A percentile compares a stretch with the other conserved stretches of the same genome.
These are phyloP conservation scores for Cyclotella baltica DNA, from an alignment of 108 stramenopile species.

Conservation along the genomic window DNA sequence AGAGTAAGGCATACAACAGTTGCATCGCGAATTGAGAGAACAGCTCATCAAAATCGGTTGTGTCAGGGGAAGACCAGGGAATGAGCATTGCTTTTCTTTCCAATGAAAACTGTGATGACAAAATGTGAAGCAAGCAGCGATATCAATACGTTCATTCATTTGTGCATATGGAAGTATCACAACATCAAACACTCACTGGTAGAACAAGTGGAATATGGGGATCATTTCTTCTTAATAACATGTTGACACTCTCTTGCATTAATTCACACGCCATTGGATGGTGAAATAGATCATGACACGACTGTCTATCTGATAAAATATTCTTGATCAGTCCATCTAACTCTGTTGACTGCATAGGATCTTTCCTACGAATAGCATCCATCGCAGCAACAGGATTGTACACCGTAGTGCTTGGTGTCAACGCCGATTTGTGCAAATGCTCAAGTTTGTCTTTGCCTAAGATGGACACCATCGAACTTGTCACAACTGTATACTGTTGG, in stretches of 20 bases:
- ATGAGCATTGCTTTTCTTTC: slow-evolving; percentile 25
- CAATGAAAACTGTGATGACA: slow-evolving; percentile 18
- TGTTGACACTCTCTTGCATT: slow-evolving; percentile 26
- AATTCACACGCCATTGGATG: slow-evolving; percentile 14
- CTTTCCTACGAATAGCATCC: slow-evolving; percentile 8
- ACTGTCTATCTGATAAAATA: slow-evolving; percentile 20
- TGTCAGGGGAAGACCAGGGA: slow-evolving; percentile 20
- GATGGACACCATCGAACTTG: not conserved
- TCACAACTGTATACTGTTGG: not conserved
- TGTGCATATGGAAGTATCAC: slow-evolving; percentile 11
- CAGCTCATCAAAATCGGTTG: not conserved
- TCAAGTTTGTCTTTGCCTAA: not conserved
- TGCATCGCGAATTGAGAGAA: slow-evolving; percentile 53
- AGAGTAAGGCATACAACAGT: slow-evolving; percentile 66
- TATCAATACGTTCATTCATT: slow-evolving; percentile 23
- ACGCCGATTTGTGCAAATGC: not conserved
- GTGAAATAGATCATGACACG: slow-evolving; percentile 17
- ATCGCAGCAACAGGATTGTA: slow-evolving; percentile 13
- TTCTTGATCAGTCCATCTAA: slow-evolving; percentile 24
- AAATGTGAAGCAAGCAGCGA: not conserved
- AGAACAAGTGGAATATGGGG: slow-evolving; percentile 51
- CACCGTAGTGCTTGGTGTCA: not conserved
- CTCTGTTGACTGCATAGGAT: not conserved
- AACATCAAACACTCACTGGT: slow-evolving; percentile 19
- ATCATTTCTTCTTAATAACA: slow-evolving; percentile 13